Evolutionary conservation across 2,329 filamentous ascomycete genomes (phyloP).

Genomic region (Cercospora zeae-maydis): DNA sequence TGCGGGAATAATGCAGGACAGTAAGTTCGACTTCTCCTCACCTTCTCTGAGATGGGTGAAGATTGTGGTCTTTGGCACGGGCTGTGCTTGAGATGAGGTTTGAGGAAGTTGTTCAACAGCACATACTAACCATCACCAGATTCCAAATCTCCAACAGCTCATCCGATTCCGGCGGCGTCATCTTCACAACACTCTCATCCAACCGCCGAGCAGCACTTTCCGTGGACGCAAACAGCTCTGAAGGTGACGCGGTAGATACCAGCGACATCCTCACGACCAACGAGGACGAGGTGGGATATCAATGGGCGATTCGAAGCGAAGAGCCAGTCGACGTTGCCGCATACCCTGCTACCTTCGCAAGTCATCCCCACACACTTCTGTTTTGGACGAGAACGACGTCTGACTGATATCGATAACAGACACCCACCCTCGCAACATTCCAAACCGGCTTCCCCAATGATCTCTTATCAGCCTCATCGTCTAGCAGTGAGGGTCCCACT

Average conservation of each 20-base stretch:
- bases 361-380: background rate
- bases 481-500: background rate
- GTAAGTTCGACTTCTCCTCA: background rate
- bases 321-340: background rate
- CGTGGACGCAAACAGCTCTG: background rate
- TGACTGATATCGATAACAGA: background rate
- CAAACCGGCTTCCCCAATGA: background rate
- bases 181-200: constrained; percentile 8
- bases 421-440: background rate
- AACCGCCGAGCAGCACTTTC: constrained; percentile 3
- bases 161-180: background rate
- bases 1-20: constrained; percentile 11
- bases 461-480: background rate
- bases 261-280: background rate
- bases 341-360: constrained; percentile 10
- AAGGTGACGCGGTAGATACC: constrained; percentile 7
- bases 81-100: too few relatives aligned
- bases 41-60: background rate
- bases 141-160: constrained; percentile 12
- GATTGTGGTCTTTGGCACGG: too few relatives aligned
- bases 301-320: constrained; percentile 11
- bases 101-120: background rate
- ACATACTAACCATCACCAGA: background rate
- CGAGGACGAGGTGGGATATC: constrained; percentile 1
- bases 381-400: background rate